Evolutionary conservation across 2,329 filamentous ascomycete species (phyloP), one percentile per base, ranked within the genome.

Genomic region (Didymellaceae sp.): DNA sequence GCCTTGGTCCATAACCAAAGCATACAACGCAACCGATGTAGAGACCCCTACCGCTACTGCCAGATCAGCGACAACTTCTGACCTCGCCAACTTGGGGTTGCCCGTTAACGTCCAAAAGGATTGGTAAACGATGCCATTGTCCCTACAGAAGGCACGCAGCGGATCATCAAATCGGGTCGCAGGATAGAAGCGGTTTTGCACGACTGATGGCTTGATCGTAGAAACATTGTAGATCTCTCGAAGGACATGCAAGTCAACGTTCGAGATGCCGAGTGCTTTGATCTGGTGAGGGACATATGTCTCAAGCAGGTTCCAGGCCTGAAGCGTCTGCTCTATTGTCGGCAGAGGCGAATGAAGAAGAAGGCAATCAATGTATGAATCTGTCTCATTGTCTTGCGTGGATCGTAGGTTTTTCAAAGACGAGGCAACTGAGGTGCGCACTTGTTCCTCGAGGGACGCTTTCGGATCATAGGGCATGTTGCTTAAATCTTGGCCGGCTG

Each of bases 181-280:
- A 1, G 75, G 71, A 64, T 86, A 82, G 72, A 94, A 90, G 1
- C 88, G 82, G 65, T 94, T 93, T 74, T 94, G 90, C 5, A 92
- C 86, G 1, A 91, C 80, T 1, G 81, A 77, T 0, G 83, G 84
- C 57, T 80, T 82, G 59, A 84, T 65, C 0, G 61, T 72, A 3
- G 77, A 75, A 14, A 74, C 62, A 3, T 76, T 64, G 51, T 79
- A 77, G 1, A 91, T 73, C 4, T 74, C 71, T 43, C 80, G 68
- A 0, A 94, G 77, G 1, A 83, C 71, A 0, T 77, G 68, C 2
- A 88, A 72, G n/a, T 78, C 75, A n/a, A 83, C 82, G 70, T 94
- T 94, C 45, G 88, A 91, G 46, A 94, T 86, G 31, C 90, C 90
- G 6, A 94, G 77, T 22, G 83, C 78, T 31, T 84, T 84, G 55